phyloP scores from a whole-genome alignment of 2,329 filamentous ascomycete genomes.

The Monosporascus sp. region DNA sequence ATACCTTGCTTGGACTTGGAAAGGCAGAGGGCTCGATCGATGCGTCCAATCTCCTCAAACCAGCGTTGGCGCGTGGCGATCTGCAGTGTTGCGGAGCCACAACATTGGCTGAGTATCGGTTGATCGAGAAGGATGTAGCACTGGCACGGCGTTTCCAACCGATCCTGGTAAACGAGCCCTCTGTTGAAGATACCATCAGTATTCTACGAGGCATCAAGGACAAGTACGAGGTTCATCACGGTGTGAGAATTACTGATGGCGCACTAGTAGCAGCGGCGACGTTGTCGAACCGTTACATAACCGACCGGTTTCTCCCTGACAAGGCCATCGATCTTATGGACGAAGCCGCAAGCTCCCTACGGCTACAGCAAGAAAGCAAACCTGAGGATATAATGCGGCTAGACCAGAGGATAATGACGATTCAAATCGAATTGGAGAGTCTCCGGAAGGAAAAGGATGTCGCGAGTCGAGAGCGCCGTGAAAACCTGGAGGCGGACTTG shows the following conservation, averaged over 20 bases:
- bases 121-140: slow-evolving; percentile 94
- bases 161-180: slow-evolving; percentile 87
- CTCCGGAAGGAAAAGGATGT: slow-evolving; percentile 90
- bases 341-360: slow-evolving; percentile 84
- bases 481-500: slow-evolving; percentile 75
- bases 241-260: slow-evolving; percentile 88
- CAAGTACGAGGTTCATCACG: slow-evolving; percentile 94
- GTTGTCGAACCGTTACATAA: slow-evolving; percentile 93
- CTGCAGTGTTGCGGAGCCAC: slow-evolving; percentile 95
- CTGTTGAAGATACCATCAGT: slow-evolving; percentile 87
- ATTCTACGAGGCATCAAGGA: slow-evolving; percentile 96
- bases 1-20: slow-evolving; percentile 84
- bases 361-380: slow-evolving; percentile 93
- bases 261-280: slow-evolving; percentile 88
- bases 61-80: slow-evolving; percentile 85
- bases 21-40: slow-evolving; percentile 97
- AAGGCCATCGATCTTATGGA: slow-evolving; percentile 97
- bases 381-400: slow-evolving; percentile 90
- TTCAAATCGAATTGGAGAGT: slow-evolving; percentile 94
- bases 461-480: slow-evolving; percentile 78
- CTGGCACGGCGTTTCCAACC: slow-evolving; percentile 90
- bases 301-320: slow-evolving; percentile 90
- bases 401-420: slow-evolving; percentile 93
- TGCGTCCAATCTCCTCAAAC: slow-evolving; percentile 90
- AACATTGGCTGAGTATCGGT: slow-evolving; percentile 84